These are phyloP conservation scores for Dacryopinax spathularia DNA, from an alignment of 768 basidiomycete genomes.

Conservation along the genomic window DNA sequence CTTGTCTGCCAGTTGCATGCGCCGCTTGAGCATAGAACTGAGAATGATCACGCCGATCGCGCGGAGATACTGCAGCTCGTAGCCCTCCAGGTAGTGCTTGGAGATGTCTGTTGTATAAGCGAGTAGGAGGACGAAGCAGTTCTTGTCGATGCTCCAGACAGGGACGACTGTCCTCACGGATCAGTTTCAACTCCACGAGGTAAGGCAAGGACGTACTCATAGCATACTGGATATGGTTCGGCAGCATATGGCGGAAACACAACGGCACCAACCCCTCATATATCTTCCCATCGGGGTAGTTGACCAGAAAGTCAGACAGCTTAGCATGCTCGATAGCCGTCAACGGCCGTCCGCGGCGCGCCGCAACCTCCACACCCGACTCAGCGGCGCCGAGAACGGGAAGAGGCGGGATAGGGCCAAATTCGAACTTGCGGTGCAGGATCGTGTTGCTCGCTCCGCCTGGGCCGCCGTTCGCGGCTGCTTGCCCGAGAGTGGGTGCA, in stretches of 20 bases:
- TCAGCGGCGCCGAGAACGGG: slow-evolving; percentile 22
- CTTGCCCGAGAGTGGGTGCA: not conserved
- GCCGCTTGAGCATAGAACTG: slow-evolving; percentile 77
- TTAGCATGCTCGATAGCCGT: slow-evolving; percentile 57
- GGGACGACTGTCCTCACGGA: slow-evolving; percentile 49
- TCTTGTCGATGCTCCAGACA: slow-evolving; percentile 83
- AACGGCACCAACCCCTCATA: slow-evolving; percentile 74
- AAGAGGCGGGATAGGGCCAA: slow-evolving; percentile 21
- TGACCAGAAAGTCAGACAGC: slow-evolving; percentile 61
- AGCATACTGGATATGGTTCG: slow-evolving; percentile 69
- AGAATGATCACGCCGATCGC: slow-evolving; percentile 91
- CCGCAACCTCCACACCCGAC: not conserved
- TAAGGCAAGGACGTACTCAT: slow-evolving; percentile 59
- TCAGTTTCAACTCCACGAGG: not conserved
- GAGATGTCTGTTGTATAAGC: slow-evolving; percentile 71
- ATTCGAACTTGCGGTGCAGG: slow-evolving; percentile 18
- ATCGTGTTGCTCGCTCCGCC: slow-evolving; percentile 12
- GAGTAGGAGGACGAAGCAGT: slow-evolving; percentile 79
- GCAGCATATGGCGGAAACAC: slow-evolving; percentile 72
- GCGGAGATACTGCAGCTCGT: slow-evolving; percentile 70
- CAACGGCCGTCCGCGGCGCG: slow-evolving; percentile 30
- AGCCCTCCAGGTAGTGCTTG: slow-evolving; percentile 47
- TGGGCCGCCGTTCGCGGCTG: not conserved
- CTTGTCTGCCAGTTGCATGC: slow-evolving; percentile 90
- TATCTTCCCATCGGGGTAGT: slow-evolving; percentile 72